Conservation (phyloP, 176 grass and related monocot genomes). For the Musa acuminata region DNA sequence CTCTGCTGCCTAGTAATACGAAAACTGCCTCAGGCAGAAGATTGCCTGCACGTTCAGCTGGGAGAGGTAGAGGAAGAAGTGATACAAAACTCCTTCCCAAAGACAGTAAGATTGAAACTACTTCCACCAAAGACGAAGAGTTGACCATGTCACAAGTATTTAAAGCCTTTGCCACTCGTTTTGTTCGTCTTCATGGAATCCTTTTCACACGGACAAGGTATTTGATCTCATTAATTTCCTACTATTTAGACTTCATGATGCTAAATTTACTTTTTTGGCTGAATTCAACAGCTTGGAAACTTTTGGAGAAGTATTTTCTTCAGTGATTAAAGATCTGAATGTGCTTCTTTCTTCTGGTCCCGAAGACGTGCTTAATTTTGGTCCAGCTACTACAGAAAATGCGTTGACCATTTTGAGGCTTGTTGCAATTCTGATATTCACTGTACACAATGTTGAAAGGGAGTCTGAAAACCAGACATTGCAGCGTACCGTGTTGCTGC, state of each 20-base stretch:
- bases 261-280: constrained; percentile 1
- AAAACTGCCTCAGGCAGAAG: constrained; percentile 36
- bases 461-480: constrained; percentile 61
- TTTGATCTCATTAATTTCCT: neutral
- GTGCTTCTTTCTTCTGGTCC: constrained; percentile 71
- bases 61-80: constrained; percentile 60
- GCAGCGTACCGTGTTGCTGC: constrained; percentile 63
- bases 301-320: constrained; percentile 64
- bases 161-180: constrained; percentile 58
- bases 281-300: constrained; percentile 63
- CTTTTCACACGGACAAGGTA: constrained; percentile 54
- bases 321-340: constrained; percentile 51
- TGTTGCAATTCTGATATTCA: constrained; percentile 76
- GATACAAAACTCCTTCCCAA: constrained; percentile 51
- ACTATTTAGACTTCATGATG: neutral
- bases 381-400: constrained; percentile 58
- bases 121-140: constrained; percentile 35
- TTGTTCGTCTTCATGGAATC: constrained; percentile 89
- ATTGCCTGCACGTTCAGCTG: constrained; percentile 39
- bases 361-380: constrained; percentile 65
- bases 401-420: constrained; percentile 49
- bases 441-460: constrained; percentile 77
- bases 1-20: constrained; percentile 41
- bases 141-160: constrained; percentile 42
- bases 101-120: constrained; percentile 37